These are phyloP conservation scores for Geranomyces michiganensis DNA, from an alignment of 192 early-diverging fungal species.

Conservation along the genomic window DNA sequence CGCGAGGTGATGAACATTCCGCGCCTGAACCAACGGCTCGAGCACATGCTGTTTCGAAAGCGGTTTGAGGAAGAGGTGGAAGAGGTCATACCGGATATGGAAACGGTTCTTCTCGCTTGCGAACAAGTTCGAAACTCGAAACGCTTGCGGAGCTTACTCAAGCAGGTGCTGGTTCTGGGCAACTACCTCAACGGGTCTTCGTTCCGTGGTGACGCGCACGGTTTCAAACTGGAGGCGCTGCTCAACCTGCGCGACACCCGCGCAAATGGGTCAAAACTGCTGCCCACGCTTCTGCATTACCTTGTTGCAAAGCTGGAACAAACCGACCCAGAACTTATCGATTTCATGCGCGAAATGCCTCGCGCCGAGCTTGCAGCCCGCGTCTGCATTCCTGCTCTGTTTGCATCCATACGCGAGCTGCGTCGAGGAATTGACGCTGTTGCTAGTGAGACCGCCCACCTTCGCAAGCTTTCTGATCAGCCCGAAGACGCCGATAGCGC, in stretches of 20 bases:
- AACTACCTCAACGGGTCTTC: conserved; percentile 56
- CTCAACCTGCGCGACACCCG: conserved; percentile 49
- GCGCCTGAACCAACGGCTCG: conserved; percentile 40
- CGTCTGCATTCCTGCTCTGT: conserved; percentile 38
- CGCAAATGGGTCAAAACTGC: conserved; percentile 27
- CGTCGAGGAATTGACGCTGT: conserved; percentile 35
- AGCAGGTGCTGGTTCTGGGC: conserved; percentile 49
- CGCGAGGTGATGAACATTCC: conserved; percentile 44
- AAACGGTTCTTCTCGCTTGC: conserved; percentile 39
- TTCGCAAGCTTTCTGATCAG: conserved; percentile 5
- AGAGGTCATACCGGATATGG: conserved; percentile 49
- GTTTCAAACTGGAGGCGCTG: conserved; percentile 50
- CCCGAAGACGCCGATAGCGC: neutral
- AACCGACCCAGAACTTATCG: conserved; percentile 38
- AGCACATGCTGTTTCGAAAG: conserved; percentile 46
- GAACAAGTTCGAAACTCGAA: conserved; percentile 37
- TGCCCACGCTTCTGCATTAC: conserved; percentile 56
- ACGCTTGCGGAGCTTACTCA: conserved; percentile 35
- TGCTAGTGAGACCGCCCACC: conserved; percentile 33
- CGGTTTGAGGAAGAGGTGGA: conserved; percentile 49
- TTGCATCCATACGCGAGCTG: conserved; percentile 35
- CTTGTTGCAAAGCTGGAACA: conserved; percentile 43
- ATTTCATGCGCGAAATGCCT: conserved; percentile 49
- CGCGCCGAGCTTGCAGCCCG: conserved; percentile 45
- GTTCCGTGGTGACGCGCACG: conserved; percentile 55